Base-by-base conservation (phyloP, 2,329 filamentous ascomycete genomes). In the Pseudocercospora crystallina region DNA sequence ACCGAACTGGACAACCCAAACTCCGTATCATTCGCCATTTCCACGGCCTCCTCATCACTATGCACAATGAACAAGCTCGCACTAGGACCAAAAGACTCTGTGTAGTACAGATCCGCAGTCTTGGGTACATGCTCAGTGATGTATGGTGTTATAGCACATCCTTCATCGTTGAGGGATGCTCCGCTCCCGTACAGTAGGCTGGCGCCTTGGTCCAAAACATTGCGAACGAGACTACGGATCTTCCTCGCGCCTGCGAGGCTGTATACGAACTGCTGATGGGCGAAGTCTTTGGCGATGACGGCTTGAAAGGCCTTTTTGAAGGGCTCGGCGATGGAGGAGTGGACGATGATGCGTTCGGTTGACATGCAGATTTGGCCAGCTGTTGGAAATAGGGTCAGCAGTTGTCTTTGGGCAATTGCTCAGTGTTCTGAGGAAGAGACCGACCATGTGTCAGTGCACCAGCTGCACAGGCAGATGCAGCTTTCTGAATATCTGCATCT, bases 361-460 rank as follows among this genome's bases (percentile, higher is more conserved):
- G 80, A 79, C 88, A 94, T 92, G 76, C 89, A 94, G 37, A 94
- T 82, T 72, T 95, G 89, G 0, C 89, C 89, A 8, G 62, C 55
- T 20, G n/a, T n/a, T n/a, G n/a, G n/a, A n/a, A n/a, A n/a, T n/a
- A n/a, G n/a, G n/a, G n/a, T n/a, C n/a, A n/a, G n/a, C n/a, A n/a
- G n/a, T n/a, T n/a, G n/a, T n/a, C n/a, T n/a, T n/a, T n/a, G n/a
- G n/a, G n/a, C n/a, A n/a, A n/a, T n/a, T n/a, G n/a, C n/a, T n/a
- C n/a, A n/a, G n/a, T n/a, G n/a, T n/a, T n/a, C n/a, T n/a, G n/a
- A n/a, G n/a, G n/a, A n/a, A n/a, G n/a, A n/a, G n/a, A n/a, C n/a
- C n/a, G n/a, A n/a, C n/a, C n/a, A 67, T 92, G 80, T 53, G 89
- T 63, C 64, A 90, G 90, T 0, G 87, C 76, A 2, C 88, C 89